Percentiles rank a stretch among this genome's conserved stretches.
Evolutionary conservation across 129 eudicot species (phyloP).

Genomic region (Ambrosia trifida): DNA sequence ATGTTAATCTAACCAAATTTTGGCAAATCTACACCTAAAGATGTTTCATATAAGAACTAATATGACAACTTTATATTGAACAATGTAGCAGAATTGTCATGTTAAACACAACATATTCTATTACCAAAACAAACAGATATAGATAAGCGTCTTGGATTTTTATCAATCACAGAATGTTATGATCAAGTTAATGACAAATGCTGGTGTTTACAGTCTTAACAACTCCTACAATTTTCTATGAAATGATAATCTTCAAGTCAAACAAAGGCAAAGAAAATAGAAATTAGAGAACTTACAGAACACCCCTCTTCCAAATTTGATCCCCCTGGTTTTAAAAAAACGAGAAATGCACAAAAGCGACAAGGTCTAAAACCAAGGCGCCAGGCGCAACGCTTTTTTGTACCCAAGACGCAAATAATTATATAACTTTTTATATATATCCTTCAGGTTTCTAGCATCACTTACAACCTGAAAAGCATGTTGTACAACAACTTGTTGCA

Average conservation of each 20-base stretch:
- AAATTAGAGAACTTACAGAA: not conserved
- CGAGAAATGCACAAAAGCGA: too few relatives aligned
- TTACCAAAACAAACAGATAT: not conserved
- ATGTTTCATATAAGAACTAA: not conserved
- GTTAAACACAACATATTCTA: not conserved
- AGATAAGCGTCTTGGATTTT: not conserved
- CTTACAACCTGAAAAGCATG: too few relatives aligned
- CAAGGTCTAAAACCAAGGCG: too few relatives aligned
- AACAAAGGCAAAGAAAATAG: too few relatives aligned
- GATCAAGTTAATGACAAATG: not conserved
- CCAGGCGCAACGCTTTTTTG: too few relatives aligned
- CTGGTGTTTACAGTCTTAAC: not conserved
- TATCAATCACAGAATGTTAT: not conserved
- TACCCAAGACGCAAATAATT: too few relatives aligned
- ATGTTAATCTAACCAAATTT: not conserved
- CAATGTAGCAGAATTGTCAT: not conserved
- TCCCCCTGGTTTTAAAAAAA: too few relatives aligned
- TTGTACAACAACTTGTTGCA: too few relatives aligned
- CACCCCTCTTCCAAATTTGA: not conserved
- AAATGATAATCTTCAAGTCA: not conserved
- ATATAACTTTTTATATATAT: too few relatives aligned
- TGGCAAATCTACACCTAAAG: constrained; percentile 7
- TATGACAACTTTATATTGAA: not conserved
- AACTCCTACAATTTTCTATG: constrained; percentile 4
- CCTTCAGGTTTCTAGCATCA: too few relatives aligned